Evolutionary conservation across 345 rosid genomes (phyloP).

Genomic region (Sonneratia alba): DNA sequence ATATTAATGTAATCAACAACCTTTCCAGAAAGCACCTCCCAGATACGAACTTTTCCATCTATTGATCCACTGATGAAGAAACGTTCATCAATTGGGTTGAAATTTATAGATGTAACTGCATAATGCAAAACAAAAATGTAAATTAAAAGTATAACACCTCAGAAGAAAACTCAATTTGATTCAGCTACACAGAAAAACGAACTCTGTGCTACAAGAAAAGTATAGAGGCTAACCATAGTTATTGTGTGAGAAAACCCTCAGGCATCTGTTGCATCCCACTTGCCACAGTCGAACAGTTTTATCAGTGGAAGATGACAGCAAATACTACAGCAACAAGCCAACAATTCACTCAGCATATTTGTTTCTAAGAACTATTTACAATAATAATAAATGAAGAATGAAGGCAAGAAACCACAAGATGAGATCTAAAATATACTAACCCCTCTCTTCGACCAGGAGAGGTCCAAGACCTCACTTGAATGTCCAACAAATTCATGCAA

Average conservation of each 20-base stretch:
- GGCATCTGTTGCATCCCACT: constrained; percentile 40
- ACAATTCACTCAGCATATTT: not conserved
- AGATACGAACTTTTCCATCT: constrained; percentile 65
- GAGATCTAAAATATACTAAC: constrained; percentile 26
- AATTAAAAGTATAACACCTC: not conserved
- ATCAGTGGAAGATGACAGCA: constrained; percentile 59
- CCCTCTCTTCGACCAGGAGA: constrained; percentile 72
- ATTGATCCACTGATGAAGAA: constrained; percentile 51
- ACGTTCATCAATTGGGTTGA: constrained; percentile 44
- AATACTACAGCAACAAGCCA: constrained; percentile 31
- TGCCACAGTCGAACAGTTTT: constrained; percentile 59
- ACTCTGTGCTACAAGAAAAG: not conserved
- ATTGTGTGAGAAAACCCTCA: constrained; percentile 51
- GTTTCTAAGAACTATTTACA: not conserved
- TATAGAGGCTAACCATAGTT: constrained; percentile 39
- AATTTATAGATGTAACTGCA: constrained; percentile 42
- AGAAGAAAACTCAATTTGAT: not conserved
- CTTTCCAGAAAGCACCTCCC: constrained; percentile 44
- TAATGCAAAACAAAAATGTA: not conserved
- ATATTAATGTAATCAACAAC: constrained; percentile 58
- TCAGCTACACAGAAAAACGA: not conserved
- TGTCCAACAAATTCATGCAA: constrained; percentile 64
- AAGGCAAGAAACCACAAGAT: not conserved
- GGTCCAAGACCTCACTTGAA: constrained; percentile 55
- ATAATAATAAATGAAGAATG: not conserved